These are phyloP conservation scores for Monosporozyma aerobia DNA, from an alignment of 805 yeast genomes.

Conservation along the genomic window DNA sequence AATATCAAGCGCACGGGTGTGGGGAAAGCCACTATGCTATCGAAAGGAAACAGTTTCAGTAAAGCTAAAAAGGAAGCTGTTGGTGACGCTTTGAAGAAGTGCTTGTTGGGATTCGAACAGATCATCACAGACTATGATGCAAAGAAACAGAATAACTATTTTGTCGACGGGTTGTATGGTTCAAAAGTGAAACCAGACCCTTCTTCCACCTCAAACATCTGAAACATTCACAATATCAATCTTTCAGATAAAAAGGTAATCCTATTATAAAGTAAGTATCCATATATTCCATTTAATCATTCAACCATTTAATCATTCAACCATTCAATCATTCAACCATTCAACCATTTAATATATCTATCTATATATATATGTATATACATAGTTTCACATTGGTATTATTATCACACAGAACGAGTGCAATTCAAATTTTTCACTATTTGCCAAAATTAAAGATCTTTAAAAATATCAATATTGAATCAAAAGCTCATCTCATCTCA, in stretches of 20 bases:
- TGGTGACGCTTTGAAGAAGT: conserved; percentile 75
- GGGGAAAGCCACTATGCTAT: conserved; percentile 54
- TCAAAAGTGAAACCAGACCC: neutral
- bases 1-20: conserved; percentile 70
- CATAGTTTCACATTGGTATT: neutral
- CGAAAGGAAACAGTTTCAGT: conserved; percentile 62
- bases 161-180: conserved; percentile 27
- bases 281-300: too few species aligned
- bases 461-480: neutral
- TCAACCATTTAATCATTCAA: too few species aligned
- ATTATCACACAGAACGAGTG: neutral
- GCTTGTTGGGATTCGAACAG: conserved; percentile 71
- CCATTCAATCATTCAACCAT: too few species aligned
- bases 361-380: too few species aligned
- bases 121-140: conserved; percentile 35
- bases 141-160: conserved; percentile 28
- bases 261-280: too few species aligned
- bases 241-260: too few species aligned
- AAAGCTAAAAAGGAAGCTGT: conserved; percentile 79
- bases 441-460: neutral
- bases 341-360: too few species aligned
- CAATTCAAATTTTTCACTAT: neutral
- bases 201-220: neutral
- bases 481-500: conserved; percentile 1
- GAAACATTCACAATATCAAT: too few species aligned